Evolutionary conservation across 1,284 basidiomycete species (phyloP).

Genomic region (Inonotus hispidus): DNA sequence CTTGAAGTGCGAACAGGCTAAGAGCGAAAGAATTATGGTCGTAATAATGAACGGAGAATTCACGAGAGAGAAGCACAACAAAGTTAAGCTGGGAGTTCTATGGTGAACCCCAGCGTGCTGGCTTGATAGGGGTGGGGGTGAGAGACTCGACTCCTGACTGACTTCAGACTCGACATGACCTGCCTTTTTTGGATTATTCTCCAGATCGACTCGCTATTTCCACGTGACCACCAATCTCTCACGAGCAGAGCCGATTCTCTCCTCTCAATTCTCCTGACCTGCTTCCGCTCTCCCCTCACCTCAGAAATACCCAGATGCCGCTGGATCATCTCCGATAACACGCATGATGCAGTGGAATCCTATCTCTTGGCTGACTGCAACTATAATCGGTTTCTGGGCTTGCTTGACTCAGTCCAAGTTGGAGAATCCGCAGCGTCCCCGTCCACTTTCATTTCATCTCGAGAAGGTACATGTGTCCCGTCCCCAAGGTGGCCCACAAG

Average conservation of each 20-base stretch:
- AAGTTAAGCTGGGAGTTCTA: neutral
- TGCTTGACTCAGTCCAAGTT: neutral
- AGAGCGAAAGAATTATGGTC: neutral
- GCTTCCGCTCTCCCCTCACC: no score
- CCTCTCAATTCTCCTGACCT: no score
- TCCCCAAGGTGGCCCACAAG: neutral
- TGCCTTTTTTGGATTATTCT: neutral
- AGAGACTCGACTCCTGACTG: no score
- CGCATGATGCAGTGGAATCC: neutral
- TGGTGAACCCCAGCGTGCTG: no score
- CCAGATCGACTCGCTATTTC: neutral
- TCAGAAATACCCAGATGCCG: no score
- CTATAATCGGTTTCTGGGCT: neutral
- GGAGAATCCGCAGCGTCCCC: neutral
- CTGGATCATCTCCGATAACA: neutral
- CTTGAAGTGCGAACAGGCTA: neutral
- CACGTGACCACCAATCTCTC: no score
- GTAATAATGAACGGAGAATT: neutral
- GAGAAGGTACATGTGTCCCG: slow-evolving; percentile 8
- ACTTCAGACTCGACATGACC: no score
- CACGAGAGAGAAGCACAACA: neutral
- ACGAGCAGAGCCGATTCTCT: no score
- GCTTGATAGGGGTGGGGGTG: slow-evolving; percentile 2
- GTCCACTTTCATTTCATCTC: slow-evolving; percentile 9
- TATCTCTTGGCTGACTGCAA: neutral